These are phyloP conservation scores for Verticillium klebahnii DNA, from an alignment of 2,329 filamentous ascomycete species.

Conservation along the genomic window DNA sequence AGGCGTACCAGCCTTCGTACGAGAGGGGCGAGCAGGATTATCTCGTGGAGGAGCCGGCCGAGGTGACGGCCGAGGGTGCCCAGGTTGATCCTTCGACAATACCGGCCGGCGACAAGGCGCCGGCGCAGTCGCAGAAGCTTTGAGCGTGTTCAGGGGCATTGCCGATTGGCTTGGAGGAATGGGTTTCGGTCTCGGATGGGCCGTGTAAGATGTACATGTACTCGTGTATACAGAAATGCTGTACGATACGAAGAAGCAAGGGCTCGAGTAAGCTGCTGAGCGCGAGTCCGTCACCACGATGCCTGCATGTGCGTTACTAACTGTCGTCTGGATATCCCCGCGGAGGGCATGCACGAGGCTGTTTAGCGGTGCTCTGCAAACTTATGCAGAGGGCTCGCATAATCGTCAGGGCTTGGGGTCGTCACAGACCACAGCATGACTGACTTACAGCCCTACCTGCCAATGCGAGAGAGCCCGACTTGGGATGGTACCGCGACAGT, in stretches of 20 bases:
- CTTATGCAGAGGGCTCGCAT: not conserved
- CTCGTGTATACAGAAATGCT: not conserved
- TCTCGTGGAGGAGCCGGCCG: slow-evolving; percentile 25
- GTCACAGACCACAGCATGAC: not conserved
- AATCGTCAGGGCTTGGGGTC: not conserved
- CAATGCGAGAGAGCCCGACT: not conserved
- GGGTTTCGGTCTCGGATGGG: not conserved
- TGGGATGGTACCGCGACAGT: not conserved
- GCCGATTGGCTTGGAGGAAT: not conserved
- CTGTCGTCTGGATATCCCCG: not conserved
- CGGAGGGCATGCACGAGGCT: not conserved
- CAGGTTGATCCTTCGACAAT: slow-evolving; percentile 10
- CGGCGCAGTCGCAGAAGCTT: slow-evolving; percentile 7
- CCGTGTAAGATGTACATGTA: not conserved
- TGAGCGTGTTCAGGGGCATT: not conserved
- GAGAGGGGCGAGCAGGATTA: slow-evolving; percentile 26
- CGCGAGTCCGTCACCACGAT: not conserved
- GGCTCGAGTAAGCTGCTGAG: not conserved
- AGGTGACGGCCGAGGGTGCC: slow-evolving; percentile 1
- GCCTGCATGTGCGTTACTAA: not conserved
- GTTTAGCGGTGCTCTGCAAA: not conserved
- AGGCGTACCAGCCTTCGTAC: slow-evolving; percentile 43
- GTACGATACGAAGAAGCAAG: not conserved
- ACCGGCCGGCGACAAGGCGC: slow-evolving; percentile 4
- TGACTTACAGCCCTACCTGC: not conserved